Evolutionary conservation across 1,284 basidiomycete species (phyloP), one percentile per base, ranked within the genome.

Genomic region (Cutaneotrichosporon dermatis): DNA sequence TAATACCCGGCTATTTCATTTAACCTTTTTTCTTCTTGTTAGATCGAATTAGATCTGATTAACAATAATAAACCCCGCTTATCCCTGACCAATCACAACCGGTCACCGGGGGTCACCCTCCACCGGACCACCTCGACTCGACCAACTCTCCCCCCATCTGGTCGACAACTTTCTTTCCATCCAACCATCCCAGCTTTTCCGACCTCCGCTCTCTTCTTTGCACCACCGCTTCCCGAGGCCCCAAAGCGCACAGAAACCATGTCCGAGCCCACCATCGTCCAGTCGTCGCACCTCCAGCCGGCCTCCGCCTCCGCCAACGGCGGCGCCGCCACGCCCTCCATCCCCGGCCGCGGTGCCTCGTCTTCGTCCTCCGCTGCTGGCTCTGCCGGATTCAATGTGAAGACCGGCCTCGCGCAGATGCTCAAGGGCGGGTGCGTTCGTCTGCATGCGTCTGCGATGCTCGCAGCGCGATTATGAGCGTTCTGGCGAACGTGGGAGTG

Each of bases 401-500:
- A 97, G 81, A 91, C 90, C 34, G 91, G 91, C 60, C 82, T 96
- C 49, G 92, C 92, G 1, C 91, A 94, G 82, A 94, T 95, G 92
- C 82, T 94, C 71, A 94, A 95, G 83, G 90, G 76, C 52, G 75
- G 72, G 73, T 75, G 64, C 70, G 71, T 71, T 1, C 25, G 25
- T 25, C 25, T 25, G 25, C 25, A 25, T 25, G 25, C 25, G 25
- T 25, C 25, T 25, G 25, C 42, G 45, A 16, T 4, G 7, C 34
- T 49, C 33, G n/a, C 46, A 36, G 13, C 33, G 33, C 11, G n/a
- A 13, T 11, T 33, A 55, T 15, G 39, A 40, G 39, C n/a, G 40
- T 25, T 25, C 25, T 25, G 25, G 25, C 25, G 25, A 25, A 25
- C 25, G 25, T 25, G 25, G 25, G 25, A 25, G 25, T 25, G 25